phyloP scores from a whole-genome alignment of 768 basidiomycete genomes.

The Phylloporus sp. region DNA sequence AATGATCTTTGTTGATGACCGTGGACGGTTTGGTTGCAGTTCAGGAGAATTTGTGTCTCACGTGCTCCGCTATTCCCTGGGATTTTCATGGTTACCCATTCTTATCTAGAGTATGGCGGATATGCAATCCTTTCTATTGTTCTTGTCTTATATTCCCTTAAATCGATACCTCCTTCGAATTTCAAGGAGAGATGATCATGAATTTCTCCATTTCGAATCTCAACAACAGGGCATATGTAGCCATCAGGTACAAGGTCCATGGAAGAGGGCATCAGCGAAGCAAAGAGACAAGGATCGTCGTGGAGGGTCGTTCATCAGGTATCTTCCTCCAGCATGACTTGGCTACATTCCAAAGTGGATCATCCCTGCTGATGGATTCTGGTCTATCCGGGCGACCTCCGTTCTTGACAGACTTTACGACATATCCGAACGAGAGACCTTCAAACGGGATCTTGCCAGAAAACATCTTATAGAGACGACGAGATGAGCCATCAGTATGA shows the following conservation, averaged over 20 bases:
- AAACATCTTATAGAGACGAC: slow-evolving; percentile 13
- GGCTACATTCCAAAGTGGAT: slow-evolving; percentile 14
- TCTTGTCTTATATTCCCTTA: slow-evolving; percentile 2
- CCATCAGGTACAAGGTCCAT: not conserved
- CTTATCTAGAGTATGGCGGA: slow-evolving; percentile 18
- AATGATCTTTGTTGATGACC: slow-evolving; percentile 36
- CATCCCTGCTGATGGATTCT: not conserved
- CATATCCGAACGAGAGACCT: not conserved
- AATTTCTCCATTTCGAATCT: too few relatives aligned
- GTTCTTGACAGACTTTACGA: not conserved
- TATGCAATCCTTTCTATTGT: slow-evolving; percentile 16
- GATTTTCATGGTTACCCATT: slow-evolving; percentile 10
- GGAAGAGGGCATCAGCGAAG: not conserved
- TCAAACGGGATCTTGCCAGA: slow-evolving; percentile 16
- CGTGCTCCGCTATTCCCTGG: not conserved
- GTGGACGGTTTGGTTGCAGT: slow-evolving; percentile 5
- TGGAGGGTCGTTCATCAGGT: slow-evolving; percentile 14
- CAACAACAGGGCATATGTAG: not conserved
- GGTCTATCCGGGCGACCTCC: slow-evolving; percentile 9
- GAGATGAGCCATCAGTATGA: not conserved
- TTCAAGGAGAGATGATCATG: not conserved
- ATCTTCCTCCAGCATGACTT: slow-evolving; percentile 6
- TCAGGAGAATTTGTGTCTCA: not conserved
- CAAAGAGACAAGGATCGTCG: not conserved
- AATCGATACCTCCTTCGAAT: slow-evolving; percentile 4